Evolutionary conservation across 1,284 basidiomycete species (phyloP).

Genomic region (Trametes versicolor): DNA sequence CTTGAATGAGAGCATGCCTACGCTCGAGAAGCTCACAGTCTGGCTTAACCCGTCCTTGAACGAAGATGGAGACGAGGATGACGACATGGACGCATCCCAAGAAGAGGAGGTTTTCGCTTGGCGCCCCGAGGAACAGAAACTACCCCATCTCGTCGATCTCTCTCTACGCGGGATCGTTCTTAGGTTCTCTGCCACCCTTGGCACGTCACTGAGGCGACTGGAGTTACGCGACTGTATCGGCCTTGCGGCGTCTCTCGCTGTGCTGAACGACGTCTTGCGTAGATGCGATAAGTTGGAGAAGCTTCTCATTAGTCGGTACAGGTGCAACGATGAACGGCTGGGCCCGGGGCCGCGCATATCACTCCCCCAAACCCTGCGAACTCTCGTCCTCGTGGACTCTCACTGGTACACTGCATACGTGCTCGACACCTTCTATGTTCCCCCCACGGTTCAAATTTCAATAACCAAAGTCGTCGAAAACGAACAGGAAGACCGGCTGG

Average conservation of each 20-base stretch:
- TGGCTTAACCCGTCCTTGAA: not conserved
- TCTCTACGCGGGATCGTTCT: not conserved
- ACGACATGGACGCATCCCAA: not conserved
- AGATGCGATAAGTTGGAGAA: not conserved
- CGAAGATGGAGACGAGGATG: not conserved
- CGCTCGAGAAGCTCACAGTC: slow-evolving; percentile 1
- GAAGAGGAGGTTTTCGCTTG: not conserved
- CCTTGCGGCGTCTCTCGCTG: not conserved
- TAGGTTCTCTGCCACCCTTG: not conserved
- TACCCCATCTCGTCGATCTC: not conserved
- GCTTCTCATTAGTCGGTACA: not conserved
- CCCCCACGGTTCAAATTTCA: not conserved
- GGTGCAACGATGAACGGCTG: not conserved
- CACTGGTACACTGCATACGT: not conserved
- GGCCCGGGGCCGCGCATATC: not conserved
- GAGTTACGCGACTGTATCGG: not conserved
- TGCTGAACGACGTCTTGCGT: not conserved
- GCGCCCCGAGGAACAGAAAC: not conserved
- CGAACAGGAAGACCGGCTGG: not conserved
- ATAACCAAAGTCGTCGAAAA: not conserved
- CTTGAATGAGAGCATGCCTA: not conserved
- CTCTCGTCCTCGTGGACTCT: not conserved
- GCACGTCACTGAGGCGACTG: not conserved
- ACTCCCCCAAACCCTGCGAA: not conserved
- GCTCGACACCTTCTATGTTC: not conserved